Percentiles rank a stretch among this genome's conserved stretches.
These are phyloP conservation scores for Oxyria digyna DNA, from an alignment of 148 eudicot species.

Conservation along the genomic window DNA sequence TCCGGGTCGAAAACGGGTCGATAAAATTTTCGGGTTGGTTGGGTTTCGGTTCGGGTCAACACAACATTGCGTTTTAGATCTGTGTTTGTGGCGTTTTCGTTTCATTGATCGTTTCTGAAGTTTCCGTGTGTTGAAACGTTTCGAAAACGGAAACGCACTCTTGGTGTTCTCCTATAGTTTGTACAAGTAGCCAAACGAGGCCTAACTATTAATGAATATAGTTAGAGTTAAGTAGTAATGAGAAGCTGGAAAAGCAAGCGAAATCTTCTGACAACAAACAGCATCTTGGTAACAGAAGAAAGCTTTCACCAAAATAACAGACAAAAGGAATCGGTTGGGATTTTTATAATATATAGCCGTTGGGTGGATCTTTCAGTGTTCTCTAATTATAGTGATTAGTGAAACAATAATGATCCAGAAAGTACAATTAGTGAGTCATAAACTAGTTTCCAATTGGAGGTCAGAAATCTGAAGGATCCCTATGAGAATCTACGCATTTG, in stretches of 20 bases:
- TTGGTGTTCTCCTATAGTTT: too few relatives aligned
- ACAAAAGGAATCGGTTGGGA: constrained; percentile 1
- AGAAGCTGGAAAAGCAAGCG: constrained; percentile 8
- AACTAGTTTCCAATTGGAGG: constrained; percentile 5
- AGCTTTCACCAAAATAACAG: not conserved
- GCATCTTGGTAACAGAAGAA: constrained; percentile 3
- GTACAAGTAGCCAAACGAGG: not conserved
- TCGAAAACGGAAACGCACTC: too few relatives aligned
- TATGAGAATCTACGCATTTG: constrained; percentile 6
- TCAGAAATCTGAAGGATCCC: constrained; percentile 2
- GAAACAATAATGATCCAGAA: not conserved
- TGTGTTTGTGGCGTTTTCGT: too few relatives aligned
- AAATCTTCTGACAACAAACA: constrained; percentile 8
- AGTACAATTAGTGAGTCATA: not conserved
- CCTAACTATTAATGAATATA: not conserved
- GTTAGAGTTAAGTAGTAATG: not conserved
- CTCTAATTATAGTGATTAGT: not conserved
- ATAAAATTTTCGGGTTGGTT: too few relatives aligned
- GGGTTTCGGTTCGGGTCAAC: too few relatives aligned
- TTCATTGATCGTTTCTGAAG: too few relatives aligned
- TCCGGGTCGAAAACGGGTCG: too few relatives aligned
- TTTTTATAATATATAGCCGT: constrained; percentile 1
- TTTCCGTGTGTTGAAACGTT: too few relatives aligned
- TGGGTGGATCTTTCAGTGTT: constrained; percentile 6
- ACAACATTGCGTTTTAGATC: too few relatives aligned